Base-by-base conservation (phyloP, 164 flowering plant genomes). In the Protea cynaroides region DNA sequence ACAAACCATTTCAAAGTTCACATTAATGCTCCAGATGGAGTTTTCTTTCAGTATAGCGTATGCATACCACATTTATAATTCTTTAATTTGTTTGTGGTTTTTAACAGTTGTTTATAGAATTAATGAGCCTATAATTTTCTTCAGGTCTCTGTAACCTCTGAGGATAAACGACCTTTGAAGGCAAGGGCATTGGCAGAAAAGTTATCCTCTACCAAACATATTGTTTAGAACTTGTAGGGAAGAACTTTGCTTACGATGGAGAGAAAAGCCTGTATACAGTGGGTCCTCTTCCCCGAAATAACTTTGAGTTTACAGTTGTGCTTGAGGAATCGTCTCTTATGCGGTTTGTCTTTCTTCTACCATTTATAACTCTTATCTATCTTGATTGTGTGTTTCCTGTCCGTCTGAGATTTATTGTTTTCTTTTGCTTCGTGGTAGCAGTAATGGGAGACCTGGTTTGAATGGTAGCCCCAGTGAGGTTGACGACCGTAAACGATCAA, bases 191-290 rank as follows among this genome's bases (percentile, higher is more conserved):
- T 56, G 79, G 90, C 25, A 77, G 94, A 71, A 84, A 82, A 69
- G 60, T 90, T 12, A 65, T 83, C 52, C 82, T 90, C 57, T 79
- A 76, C 63, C 72, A 84, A 62, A 81, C 83, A 4, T 84, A 87
- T 70, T 70, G 79, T 50, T 79, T 86, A 22, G 87, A 86, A 65
- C 76, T 90, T 53, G 72, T 64, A 64, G 76, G 78, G 38, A 86
- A 82, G 71, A 71, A n/a, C 10, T 77, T 87, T 71, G 88, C 86
- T 40, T 90, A 84, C 71, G 96, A 90, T 72, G 96, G 96, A 61
- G 88, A 79, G 47, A 82, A 81, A 62, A 76, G 59, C 66, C 59
- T 90, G 59, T 90, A 74, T 57, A 87, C 94, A 19, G 80, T 84
- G 44, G 88, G 86, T 56, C 79, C 87, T 61, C 81, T 90, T 61